These are phyloP conservation scores for Aurinia saxatilis DNA, from an alignment of 345 rosid genomes.

Conservation along the genomic window DNA sequence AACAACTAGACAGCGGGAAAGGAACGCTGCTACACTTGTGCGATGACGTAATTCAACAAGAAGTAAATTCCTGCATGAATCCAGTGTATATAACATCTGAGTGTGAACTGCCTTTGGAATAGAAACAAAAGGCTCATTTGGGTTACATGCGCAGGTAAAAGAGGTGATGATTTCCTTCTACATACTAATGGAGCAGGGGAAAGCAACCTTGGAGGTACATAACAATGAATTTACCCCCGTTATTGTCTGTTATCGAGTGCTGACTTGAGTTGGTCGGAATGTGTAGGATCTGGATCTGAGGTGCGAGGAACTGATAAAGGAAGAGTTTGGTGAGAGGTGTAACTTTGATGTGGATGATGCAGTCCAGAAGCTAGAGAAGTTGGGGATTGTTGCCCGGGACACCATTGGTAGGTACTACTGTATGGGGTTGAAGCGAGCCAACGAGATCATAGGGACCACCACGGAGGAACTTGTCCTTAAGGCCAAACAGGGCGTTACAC, in stretches of 20 bases:
- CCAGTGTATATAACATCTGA: neutral
- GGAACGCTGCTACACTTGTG: constrained; percentile 96
- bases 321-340: constrained; percentile 75
- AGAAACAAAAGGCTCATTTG: neutral
- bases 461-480: constrained; percentile 87
- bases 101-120: neutral
- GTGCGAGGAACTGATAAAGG: constrained; percentile 76
- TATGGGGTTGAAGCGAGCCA: constrained; percentile 72
- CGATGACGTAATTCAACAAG: constrained; percentile 97
- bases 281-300: constrained; percentile 70
- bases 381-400: constrained; percentile 78
- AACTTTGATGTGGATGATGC: constrained; percentile 97
- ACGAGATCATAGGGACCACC: constrained; percentile 81
- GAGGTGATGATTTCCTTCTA: constrained; percentile 86
- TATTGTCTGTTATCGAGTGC: neutral
- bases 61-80: constrained; percentile 45
- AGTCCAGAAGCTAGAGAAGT: constrained; percentile 71
- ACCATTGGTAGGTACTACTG: constrained; percentile 67
- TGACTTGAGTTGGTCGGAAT: constrained; percentile 4
- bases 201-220: constrained; percentile 74
- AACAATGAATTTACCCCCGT: neutral
- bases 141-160: constrained; percentile 58
- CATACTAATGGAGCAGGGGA: constrained; percentile 94
- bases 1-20: constrained; percentile 93
- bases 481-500: constrained; percentile 48